phyloP scores from a whole-genome alignment of 495 filamentous ascomycete species.

The Talaromyces borbonicus region DNA sequence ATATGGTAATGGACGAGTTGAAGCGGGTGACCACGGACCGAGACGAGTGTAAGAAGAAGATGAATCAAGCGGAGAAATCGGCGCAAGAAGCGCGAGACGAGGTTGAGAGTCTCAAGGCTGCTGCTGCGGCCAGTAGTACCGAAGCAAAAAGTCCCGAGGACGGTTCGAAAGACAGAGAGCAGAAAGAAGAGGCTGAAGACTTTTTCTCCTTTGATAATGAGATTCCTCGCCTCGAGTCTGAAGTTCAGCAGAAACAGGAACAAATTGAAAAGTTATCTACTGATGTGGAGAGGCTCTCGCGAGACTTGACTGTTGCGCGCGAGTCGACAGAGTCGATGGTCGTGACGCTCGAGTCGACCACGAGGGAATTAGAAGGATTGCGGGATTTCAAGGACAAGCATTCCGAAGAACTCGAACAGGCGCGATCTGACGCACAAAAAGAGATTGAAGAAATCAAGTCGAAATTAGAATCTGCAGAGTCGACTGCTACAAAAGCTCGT shows the following conservation, averaged over 20 bases:
- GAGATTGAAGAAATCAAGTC: constrained; percentile 33
- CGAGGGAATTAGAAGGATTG: constrained; percentile 46
- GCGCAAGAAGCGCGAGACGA: constrained; percentile 47
- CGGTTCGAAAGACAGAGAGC: constrained; percentile 13
- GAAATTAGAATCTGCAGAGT: constrained; percentile 33
- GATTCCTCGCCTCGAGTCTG: constrained; percentile 52
- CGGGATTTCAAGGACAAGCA: constrained; percentile 49
- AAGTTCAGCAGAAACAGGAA: constrained; percentile 50
- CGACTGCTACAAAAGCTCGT: constrained; percentile 34
- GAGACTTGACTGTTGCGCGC: constrained; percentile 44
- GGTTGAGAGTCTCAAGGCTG: constrained; percentile 38
- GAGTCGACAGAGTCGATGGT: constrained; percentile 59
- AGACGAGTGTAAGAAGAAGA: constrained; percentile 68
- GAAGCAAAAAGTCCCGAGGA: constrained; percentile 19
- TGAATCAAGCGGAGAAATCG: constrained; percentile 58
- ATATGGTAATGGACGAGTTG: constrained; percentile 89
- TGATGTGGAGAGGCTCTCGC: constrained; percentile 46
- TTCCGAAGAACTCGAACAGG: constrained; percentile 32
- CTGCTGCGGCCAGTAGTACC: too few species aligned
- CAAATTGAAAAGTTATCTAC: constrained; percentile 57
- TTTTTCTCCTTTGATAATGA: constrained; percentile 85
- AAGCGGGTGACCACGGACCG: constrained; percentile 75
- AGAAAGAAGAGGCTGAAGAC: constrained; percentile 39
- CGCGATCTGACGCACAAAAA: constrained; percentile 21
- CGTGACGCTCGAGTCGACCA: constrained; percentile 49